Percentiles rank a stretch among this genome's conserved stretches.
Evolutionary conservation across 257 asterid species (phyloP).

Genomic region (Craterostigma plantagineum): DNA sequence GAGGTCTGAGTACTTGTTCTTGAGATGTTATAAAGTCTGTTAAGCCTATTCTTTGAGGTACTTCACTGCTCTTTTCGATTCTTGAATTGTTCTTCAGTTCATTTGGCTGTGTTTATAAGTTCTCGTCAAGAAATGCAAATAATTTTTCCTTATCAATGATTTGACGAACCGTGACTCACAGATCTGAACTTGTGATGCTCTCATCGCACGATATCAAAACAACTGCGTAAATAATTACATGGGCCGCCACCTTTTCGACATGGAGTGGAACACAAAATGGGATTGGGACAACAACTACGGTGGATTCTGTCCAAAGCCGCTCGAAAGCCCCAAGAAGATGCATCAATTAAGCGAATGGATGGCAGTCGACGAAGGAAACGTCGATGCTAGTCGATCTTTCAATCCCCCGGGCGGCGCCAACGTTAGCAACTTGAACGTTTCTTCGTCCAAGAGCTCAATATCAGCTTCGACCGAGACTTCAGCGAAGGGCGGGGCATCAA

Average conservation of each 20-base stretch:
- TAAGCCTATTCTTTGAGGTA: too few relatives aligned
- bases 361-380: slow-evolving; percentile 37
- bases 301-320: slow-evolving; percentile 27
- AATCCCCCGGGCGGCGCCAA: too few relatives aligned
- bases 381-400: slow-evolving; percentile 46
- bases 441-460: slow-evolving; percentile 51
- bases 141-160: neutral
- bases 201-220: slow-evolving; percentile 8
- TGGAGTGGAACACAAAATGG: slow-evolving; percentile 67
- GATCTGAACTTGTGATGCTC: slow-evolving; percentile 18
- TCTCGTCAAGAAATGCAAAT: too few relatives aligned
- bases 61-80: too few relatives aligned
- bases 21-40: too few relatives aligned
- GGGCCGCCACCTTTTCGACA: slow-evolving; percentile 23
- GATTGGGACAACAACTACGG: slow-evolving; percentile 65
- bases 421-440: slow-evolving; percentile 19
- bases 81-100: too few relatives aligned
- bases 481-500: slow-evolving; percentile 16
- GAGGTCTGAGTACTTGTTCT: too few relatives aligned
- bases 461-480: slow-evolving; percentile 55
- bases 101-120: too few relatives aligned
- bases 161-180: slow-evolving; percentile 6
- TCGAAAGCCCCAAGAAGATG: slow-evolving; percentile 37
- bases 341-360: slow-evolving; percentile 47
- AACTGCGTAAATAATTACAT: slow-evolving; percentile 10